Evolutionary conservation across 2,329 filamentous ascomycete species (phyloP).

Genomic region (Colletotrichum sp.): DNA sequence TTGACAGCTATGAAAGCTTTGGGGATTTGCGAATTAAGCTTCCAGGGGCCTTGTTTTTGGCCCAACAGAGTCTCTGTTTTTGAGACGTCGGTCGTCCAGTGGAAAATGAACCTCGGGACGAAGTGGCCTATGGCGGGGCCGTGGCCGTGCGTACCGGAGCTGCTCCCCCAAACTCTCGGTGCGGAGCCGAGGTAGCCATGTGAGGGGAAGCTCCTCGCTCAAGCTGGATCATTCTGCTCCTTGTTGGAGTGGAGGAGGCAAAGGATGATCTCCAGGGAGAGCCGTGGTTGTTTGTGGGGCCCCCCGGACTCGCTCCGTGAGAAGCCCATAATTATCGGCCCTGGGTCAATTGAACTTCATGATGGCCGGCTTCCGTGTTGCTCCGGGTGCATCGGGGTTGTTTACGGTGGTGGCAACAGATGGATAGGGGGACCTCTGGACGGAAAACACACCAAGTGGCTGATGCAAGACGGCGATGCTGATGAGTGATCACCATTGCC

Average conservation of each 20-base stretch:
- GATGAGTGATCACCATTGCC: not conserved
- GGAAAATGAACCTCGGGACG: conserved; percentile 16
- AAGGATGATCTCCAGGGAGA: not conserved
- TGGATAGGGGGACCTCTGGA: not conserved
- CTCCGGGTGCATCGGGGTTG: not conserved
- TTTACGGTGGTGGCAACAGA: not conserved
- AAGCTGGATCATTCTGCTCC: not conserved
- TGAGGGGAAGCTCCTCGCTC: conserved; percentile 5
- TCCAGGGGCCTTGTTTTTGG: not conserved
- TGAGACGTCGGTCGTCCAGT: not conserved
- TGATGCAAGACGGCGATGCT: not conserved
- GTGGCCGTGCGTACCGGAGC: conserved; percentile 11
- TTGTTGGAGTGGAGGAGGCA: not conserved
- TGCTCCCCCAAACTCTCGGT: not conserved
- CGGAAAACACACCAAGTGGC: not conserved
- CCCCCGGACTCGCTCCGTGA: not conserved
- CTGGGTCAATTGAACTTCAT: not conserved
- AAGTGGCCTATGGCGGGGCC: not conserved
- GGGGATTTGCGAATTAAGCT: not conserved
- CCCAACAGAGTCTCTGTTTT: not conserved
- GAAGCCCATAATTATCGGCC: conserved; percentile 4
- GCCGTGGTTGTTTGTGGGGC: not conserved
- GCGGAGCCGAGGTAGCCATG: conserved; percentile 18
- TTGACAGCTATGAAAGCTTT: not conserved
- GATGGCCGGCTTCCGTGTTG: not conserved